Evolutionary conservation across 495 filamentous ascomycete genomes (phyloP).

Genomic region (Xylaria acuta): DNA sequence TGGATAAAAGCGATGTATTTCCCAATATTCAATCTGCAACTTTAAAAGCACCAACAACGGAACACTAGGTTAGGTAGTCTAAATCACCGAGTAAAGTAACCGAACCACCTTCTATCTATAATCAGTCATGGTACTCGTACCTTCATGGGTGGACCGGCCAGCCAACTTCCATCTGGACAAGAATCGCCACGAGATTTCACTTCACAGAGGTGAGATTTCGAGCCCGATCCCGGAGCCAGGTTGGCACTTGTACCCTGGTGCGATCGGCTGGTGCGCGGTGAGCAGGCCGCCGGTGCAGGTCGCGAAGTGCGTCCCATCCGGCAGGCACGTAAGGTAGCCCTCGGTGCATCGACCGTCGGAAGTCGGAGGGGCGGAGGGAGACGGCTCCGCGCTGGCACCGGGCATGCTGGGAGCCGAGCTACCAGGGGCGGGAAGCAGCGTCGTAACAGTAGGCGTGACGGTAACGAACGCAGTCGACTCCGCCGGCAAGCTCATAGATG

Average conservation of each 20-base stretch:
- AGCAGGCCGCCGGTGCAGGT: slow-evolving; percentile 35
- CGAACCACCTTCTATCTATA: background rate
- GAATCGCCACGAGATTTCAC: background rate
- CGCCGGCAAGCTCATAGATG: background rate
- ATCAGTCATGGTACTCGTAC: background rate
- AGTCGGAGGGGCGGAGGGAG: slow-evolving; percentile 2
- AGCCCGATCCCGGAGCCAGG: slow-evolving; percentile 32
- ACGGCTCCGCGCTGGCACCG: background rate
- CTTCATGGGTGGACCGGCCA: background rate
- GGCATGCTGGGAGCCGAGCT: background rate
- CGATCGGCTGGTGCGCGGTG: slow-evolving; percentile 29
- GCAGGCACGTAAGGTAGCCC: slow-evolving; percentile 35
- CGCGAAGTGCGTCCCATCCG: slow-evolving; percentile 32
- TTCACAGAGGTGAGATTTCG: slow-evolving; percentile 29
- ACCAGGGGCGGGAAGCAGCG: background rate
- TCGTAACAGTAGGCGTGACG: background rate
- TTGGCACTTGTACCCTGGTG: slow-evolving; percentile 34
- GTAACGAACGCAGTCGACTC: background rate
- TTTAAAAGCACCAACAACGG: background rate
- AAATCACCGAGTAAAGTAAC: background rate
- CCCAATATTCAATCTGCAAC: background rate
- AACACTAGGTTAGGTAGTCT: background rate
- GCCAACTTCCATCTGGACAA: background rate
- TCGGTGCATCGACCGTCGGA: slow-evolving; percentile 26
- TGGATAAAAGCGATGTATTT: background rate